Percentiles rank a stretch among this genome's conserved stretches.
Conservation (phyloP, 495 filamentous ascomycete species). For the Penicillium desertorum region DNA sequence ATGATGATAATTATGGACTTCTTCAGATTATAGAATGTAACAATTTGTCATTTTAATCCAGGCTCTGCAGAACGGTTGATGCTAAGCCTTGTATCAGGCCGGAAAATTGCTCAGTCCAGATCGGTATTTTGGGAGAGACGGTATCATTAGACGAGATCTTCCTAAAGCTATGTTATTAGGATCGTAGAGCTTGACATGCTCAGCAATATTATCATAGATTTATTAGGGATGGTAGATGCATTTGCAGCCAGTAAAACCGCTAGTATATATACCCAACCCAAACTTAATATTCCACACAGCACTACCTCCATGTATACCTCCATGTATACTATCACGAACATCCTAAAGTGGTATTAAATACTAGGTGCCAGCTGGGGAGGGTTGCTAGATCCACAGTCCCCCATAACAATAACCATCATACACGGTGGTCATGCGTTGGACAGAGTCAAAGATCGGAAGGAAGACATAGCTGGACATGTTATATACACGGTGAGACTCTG, state of each 20-base stretch:
- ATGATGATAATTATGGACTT: not conserved
- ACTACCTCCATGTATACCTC: not conserved
- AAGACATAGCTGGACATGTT: not conserved
- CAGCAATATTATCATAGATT: not conserved
- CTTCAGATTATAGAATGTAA: slow-evolving; percentile 1
- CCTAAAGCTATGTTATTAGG: no score
- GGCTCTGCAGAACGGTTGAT: slow-evolving; percentile 4
- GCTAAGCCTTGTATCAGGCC: slow-evolving; percentile 1
- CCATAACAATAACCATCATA: not conserved
- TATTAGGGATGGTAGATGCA: not conserved
- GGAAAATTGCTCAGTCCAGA: not conserved
- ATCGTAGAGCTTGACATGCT: not conserved
- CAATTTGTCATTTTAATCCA: not conserved
- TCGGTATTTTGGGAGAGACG: not conserved
- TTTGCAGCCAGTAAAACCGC: not conserved
- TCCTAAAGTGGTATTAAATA: not conserved
- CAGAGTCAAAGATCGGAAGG: not conserved
- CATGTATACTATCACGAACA: not conserved
- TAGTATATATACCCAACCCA: not conserved
- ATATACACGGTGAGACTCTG: slow-evolving; percentile 5
- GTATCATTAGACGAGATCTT: not conserved
- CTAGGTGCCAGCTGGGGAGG: not conserved
- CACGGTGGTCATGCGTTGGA: not conserved
- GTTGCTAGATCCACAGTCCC: not conserved
- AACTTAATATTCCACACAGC: not conserved